phyloP scores from a whole-genome alignment of 805 yeast species.

The Naumovozyma dairenensis region DNA sequence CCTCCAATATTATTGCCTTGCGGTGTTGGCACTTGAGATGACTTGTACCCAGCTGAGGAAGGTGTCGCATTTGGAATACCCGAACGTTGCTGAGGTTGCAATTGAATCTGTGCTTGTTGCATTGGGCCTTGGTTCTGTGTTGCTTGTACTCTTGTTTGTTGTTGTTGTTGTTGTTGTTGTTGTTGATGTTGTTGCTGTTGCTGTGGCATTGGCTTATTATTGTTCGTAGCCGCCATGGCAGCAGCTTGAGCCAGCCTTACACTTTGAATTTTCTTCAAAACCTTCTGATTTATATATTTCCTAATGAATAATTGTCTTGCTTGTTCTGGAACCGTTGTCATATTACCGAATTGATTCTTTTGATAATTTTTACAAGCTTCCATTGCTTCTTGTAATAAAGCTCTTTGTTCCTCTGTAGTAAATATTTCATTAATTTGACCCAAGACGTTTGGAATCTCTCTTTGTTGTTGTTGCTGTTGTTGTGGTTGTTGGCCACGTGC shows the following conservation, averaged over 20 bases:
- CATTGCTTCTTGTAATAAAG: constrained; percentile 29
- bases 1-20: no score
- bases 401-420: constrained; percentile 29
- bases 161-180: constrained; percentile 3
- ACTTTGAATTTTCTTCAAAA: constrained; percentile 27
- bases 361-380: constrained; percentile 30
- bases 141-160: background rate
- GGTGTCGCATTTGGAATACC: background rate
- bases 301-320: constrained; percentile 27
- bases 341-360: constrained; percentile 24
- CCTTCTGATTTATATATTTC: constrained; percentile 30
- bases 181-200: constrained; percentile 5
- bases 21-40: no score
- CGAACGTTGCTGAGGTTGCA: background rate
- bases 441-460: constrained; percentile 25
- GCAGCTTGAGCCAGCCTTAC: constrained; percentile 22
- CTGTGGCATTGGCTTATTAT: constrained; percentile 2
- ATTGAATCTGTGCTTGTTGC: background rate
- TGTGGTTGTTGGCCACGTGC: constrained; percentile 26
- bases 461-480: constrained; percentile 27
- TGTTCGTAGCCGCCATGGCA: constrained; percentile 9
- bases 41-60: no score
- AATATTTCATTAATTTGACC: constrained; percentile 29
- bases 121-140: background rate
- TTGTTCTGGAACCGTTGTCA: constrained; percentile 20